phyloP scores from a whole-genome alignment of 2,329 filamentous ascomycete genomes.

The Ceratocystis cacaofunesta region DNA sequence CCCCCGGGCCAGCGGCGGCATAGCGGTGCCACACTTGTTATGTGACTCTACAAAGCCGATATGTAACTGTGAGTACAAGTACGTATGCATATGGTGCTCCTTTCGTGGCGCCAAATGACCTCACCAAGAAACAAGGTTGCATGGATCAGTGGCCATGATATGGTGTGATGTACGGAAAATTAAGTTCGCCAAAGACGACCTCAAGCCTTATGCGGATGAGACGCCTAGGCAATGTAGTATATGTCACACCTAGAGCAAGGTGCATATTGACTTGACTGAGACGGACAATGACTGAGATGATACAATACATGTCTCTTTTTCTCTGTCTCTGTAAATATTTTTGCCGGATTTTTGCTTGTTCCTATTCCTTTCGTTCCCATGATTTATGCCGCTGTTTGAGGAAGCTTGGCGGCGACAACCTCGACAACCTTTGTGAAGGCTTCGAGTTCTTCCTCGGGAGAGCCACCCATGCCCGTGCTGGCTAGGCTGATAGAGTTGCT shows the following conservation, averaged over 20 bases:
- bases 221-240: neutral
- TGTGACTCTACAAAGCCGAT: neutral
- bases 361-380: neutral
- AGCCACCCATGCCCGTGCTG: slow-evolving; percentile 58
- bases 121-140: neutral
- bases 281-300: neutral
- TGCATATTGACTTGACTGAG: neutral
- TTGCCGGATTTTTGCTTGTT: neutral
- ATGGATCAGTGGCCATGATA: neutral
- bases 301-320: neutral
- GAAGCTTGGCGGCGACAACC: slow-evolving; percentile 34
- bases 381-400: neutral
- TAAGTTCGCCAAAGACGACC: neutral
- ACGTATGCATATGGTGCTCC: neutral
- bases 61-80: neutral
- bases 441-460: slow-evolving; percentile 88
- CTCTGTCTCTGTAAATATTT: neutral
- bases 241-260: neutral
- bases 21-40: too few species aligned
- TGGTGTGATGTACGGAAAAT: neutral
- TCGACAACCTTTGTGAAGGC: slow-evolving; percentile 62
- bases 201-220: neutral
- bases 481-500: slow-evolving; percentile 73
- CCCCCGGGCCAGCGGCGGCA: too few species aligned
- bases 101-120: neutral